Evolutionary conservation across 495 filamentous ascomycete genomes (phyloP), one percentile per base, ranked within the genome.

Genomic region (Talaromyces liani): DNA sequence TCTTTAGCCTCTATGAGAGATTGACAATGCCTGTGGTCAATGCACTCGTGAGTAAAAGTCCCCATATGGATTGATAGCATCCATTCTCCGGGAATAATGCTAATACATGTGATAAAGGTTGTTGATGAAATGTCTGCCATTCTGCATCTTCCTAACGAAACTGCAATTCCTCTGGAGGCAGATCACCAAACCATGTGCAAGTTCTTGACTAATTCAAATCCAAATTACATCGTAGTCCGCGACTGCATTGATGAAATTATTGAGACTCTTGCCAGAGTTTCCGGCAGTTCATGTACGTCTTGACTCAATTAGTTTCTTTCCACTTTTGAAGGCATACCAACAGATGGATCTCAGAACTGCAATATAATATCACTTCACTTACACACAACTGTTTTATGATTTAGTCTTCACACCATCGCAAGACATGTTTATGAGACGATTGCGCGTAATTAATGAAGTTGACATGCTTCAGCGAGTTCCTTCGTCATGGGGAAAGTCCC

Each of bases 181-280:
- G 63, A 69, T 31, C 67, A 69, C 53, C 57, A 49, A 27, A 60
- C 33, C 20, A 68, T 69, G 24, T 69, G 67, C 66, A 66, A 66
- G 60, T 68, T 68, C 25, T 18, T 41, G n/a, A 61, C 29, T 33
- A 61, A 24, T 41, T 20, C 16, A 8, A 61, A 39, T 18, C 7
- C n/a, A n/a, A 61, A 29, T 16, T 61, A 61, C 33, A 39, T 20
- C 5, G 18, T 39, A 34, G 58, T 61, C 6, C 29, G n/a, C 14
- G 33, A 61, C 25, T 49, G 33, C 25, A 8, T 61, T 49, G 25
- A 61, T 9, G 58, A 61, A 20, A 18, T 61, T 14, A 34, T 61
- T 14, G 58, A 61, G 12, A 61, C 18, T 18, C 31, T 61, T 22
- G 58, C n/a, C 29, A 47, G 39, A 24, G 22, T 24, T 33, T 22